Evolutionary conservation across 805 yeast species (phyloP).

Genomic region (Candida loeiensis): DNA sequence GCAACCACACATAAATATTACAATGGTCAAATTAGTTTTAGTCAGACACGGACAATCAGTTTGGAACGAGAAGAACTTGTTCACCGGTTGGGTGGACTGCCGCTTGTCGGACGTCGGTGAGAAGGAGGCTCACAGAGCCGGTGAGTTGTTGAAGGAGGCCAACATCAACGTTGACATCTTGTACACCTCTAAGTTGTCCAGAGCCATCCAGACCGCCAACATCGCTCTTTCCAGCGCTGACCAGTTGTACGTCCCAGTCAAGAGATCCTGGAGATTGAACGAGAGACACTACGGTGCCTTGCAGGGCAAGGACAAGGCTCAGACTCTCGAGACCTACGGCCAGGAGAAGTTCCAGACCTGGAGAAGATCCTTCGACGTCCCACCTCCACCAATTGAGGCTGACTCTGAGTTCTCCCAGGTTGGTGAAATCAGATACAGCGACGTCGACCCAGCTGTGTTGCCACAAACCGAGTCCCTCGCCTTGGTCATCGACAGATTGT

Average conservation of each 20-base stretch:
- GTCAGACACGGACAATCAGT: constrained; percentile 99
- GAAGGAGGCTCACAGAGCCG: constrained; percentile 91
- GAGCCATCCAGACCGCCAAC: constrained; percentile 98
- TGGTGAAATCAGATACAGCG: constrained; percentile 80
- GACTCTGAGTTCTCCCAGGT: constrained; percentile 78
- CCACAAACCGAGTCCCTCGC: constrained; percentile 95
- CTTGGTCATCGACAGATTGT: constrained; percentile 91
- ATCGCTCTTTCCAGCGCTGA: constrained; percentile 87
- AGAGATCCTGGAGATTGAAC: constrained; percentile 96
- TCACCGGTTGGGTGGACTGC: constrained; percentile 99
- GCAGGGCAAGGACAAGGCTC: constrained; percentile 98
- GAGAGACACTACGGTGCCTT: constrained; percentile 99
- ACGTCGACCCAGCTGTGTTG: constrained; percentile 78
- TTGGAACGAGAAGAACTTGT: constrained; percentile 96
- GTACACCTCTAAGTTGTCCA: constrained; percentile 85
- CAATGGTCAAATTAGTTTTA: constrained; percentile 68
- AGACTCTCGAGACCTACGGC: constrained; percentile 82
- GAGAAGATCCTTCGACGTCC: constrained; percentile 97
- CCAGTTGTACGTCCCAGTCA: constrained; percentile 84
- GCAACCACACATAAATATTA: constrained; percentile 6
- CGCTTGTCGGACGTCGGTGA: constrained; percentile 77
- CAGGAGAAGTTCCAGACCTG: constrained; percentile 90
- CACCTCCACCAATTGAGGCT: constrained; percentile 86
- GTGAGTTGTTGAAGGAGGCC: constrained; percentile 84
- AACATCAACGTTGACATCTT: constrained; percentile 81